Conservation (phyloP, 306 rosid genomes). For the Quercus mongolica region DNA sequence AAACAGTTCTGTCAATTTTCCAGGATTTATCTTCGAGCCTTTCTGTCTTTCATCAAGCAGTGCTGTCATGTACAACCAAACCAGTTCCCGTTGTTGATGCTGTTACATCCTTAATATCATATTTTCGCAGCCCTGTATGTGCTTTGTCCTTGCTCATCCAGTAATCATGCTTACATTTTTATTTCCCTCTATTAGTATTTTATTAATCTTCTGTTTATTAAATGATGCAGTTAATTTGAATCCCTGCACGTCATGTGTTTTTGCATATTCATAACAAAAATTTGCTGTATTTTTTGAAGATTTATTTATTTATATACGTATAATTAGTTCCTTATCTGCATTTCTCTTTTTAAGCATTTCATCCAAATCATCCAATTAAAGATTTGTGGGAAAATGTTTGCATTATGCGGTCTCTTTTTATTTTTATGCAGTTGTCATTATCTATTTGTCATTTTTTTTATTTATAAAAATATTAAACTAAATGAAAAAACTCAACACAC, state of each 20-base stretch:
- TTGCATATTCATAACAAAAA: constrained; percentile 11
- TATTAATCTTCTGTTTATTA: neutral
- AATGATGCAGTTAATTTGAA: constrained; percentile 2
- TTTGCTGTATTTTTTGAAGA: neutral
- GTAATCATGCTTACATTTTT: neutral
- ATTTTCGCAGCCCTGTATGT: constrained; percentile 70
- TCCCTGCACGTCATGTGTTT: neutral
- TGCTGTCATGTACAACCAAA: constrained; percentile 58
- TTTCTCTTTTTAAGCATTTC: neutral
- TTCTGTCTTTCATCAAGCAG: constrained; percentile 71
- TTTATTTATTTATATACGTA: neutral
- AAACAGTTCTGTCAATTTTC: constrained; percentile 21
- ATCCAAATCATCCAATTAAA: neutral
- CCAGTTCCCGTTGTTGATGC: constrained; percentile 71
- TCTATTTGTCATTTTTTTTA: neutral
- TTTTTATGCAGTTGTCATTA: neutral
- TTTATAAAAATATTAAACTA: no score
- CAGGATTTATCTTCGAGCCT: constrained; percentile 67
- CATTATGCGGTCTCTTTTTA: no score
- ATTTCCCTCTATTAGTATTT: constrained; percentile 9
- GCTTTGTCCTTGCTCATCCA: constrained; percentile 23
- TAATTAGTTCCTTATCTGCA: neutral
- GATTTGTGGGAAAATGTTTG: neutral
- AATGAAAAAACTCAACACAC: no score
- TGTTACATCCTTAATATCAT: constrained; percentile 64